Base-by-base conservation (phyloP, 257 asterid species). In the Primulina tabacum region DNA sequence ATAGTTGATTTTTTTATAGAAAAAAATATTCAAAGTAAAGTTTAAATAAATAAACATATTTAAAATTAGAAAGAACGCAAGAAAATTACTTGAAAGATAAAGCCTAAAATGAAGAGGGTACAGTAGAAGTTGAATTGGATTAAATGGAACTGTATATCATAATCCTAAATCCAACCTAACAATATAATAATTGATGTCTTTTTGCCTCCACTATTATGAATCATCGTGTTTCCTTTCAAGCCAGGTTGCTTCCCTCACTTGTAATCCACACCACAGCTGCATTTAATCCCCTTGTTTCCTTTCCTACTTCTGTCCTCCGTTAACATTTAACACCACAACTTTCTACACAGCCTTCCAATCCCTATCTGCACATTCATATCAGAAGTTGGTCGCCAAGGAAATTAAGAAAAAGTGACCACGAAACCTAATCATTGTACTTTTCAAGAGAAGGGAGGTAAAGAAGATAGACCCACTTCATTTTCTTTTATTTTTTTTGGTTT, bases 361-460 rank as follows among this genome's bases (percentile, higher is more conserved):
- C 63, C 60, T 32, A 32, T 58, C 62, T 68, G 64, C 61, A 37
- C 53, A 63, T 37, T 60, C 62, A 2, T 34, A 35, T 57, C 68
- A 62, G 37, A 37, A 33, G 33, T 33, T 33, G 14, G 47, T 28
- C 60, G 20, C 47, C 32, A 57, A 24, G 20, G 56, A 56, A 17
- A 60, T 24, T 26, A 74, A 21, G 75, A 37, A 32, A 21, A 35
- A 52, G 68, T 52, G 56, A 40, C 26, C 17, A 30, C 7, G 58
- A 37, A 24, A 60, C 70, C 33, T 79, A 75, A 77, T 79, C 64
- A 82, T 72, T 75, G 70, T 74, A 68, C 82, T 69, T 72, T 29
- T 18, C 37, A 60, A 58, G 28, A 50, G 32, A 20, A 17, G 12
- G 18, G 14, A 30, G 68, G 37, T 30, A 37, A 65, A 34, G 33